A percentile compares a stretch with the other conserved stretches of the same genome.
These are phyloP conservation scores for Aspergillus carlsbadensis DNA, from an alignment of 495 filamentous ascomycete species.

Conservation along the genomic window DNA sequence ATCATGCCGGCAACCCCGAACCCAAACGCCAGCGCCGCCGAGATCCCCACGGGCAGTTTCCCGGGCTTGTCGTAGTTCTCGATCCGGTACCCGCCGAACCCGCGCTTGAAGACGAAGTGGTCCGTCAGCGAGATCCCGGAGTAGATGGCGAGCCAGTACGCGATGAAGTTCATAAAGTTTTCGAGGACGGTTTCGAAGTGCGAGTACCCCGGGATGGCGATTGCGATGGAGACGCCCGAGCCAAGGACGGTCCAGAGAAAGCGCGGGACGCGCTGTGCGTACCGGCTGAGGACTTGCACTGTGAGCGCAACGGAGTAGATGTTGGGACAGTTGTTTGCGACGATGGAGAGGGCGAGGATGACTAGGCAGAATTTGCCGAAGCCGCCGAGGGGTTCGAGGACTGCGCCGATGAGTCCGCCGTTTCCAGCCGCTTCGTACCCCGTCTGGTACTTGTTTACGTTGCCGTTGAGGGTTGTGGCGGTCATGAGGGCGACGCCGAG, in stretches of 20 bases:
- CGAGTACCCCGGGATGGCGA: constrained; percentile 75
- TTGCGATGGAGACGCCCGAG: constrained; percentile 68
- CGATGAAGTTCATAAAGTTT: constrained; percentile 78
- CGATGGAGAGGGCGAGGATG: constrained; percentile 73
- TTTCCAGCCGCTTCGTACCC: constrained; percentile 63
- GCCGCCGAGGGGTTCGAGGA: constrained; percentile 64
- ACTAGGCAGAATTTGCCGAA: constrained; percentile 85
- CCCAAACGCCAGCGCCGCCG: constrained; percentile 65
- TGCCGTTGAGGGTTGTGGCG: constrained; percentile 52
- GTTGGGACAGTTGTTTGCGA: constrained; percentile 87
- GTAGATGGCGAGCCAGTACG: constrained; percentile 86
- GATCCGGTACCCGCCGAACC: constrained; percentile 59
- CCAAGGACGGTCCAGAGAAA: constrained; percentile 74
- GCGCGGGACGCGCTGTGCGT: constrained; percentile 67
- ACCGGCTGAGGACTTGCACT: constrained; percentile 66
- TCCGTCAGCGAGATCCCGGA: constrained; percentile 68
- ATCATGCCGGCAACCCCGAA: constrained; percentile 72
- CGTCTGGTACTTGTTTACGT: constrained; percentile 51
- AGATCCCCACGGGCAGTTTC: constrained; percentile 68
- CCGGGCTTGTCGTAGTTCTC: constrained; percentile 59
- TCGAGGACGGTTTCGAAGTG: constrained; percentile 70
- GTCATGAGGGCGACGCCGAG: constrained; percentile 74
- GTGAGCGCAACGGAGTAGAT: constrained; percentile 80
- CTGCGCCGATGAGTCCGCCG: constrained; percentile 69
- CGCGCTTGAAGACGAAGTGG: constrained; percentile 74